These are phyloP conservation scores for Hypholoma sublateritium DNA, from an alignment of 768 basidiomycete genomes.

Conservation along the genomic window DNA sequence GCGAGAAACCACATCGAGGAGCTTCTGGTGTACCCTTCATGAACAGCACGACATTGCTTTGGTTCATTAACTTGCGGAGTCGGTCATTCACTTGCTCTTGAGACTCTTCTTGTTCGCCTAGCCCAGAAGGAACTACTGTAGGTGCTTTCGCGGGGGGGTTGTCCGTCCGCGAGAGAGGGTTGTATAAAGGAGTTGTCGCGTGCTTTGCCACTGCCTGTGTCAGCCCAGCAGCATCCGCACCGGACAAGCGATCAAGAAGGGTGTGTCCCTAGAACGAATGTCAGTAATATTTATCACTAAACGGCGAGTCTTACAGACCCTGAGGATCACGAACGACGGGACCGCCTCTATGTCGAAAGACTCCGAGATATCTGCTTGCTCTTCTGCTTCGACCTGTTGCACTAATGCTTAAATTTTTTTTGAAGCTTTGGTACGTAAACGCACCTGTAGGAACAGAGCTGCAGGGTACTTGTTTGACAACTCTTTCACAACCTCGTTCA, in stretches of 20 bases:
- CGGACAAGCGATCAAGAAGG: slow-evolving; percentile 73
- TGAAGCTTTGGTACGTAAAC: slow-evolving; percentile 8
- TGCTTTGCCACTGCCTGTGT: slow-evolving; percentile 62
- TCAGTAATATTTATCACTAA: background rate
- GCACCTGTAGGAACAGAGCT: slow-evolving; percentile 75
- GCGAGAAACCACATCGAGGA: slow-evolving; percentile 85
- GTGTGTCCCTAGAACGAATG: slow-evolving; percentile 76
- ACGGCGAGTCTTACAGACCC: slow-evolving; percentile 42
- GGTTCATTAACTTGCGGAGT: slow-evolving; percentile 72
- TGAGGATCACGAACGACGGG: slow-evolving; percentile 79
- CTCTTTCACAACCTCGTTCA: slow-evolving; percentile 78
- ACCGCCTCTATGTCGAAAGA: slow-evolving; percentile 92
- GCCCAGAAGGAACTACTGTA: slow-evolving; percentile 14
- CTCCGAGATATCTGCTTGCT: slow-evolving; percentile 80
- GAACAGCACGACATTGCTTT: slow-evolving; percentile 79
- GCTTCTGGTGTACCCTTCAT: slow-evolving; percentile 85
- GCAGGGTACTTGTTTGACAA: slow-evolving; percentile 70
- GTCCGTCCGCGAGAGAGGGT: slow-evolving; percentile 51
- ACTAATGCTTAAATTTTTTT: too few species aligned
- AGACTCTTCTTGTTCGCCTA: slow-evolving; percentile 42
- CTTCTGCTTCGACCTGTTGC: slow-evolving; percentile 78
- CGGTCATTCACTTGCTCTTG: slow-evolving; percentile 66
- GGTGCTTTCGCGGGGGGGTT: slow-evolving; percentile 35
- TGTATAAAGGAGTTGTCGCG: slow-evolving; percentile 34
- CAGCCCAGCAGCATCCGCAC: slow-evolving; percentile 74